Evolutionary conservation across 192 early-diverging fungal genomes (phyloP).

Genomic region (Lobosporangium transversale): DNA sequence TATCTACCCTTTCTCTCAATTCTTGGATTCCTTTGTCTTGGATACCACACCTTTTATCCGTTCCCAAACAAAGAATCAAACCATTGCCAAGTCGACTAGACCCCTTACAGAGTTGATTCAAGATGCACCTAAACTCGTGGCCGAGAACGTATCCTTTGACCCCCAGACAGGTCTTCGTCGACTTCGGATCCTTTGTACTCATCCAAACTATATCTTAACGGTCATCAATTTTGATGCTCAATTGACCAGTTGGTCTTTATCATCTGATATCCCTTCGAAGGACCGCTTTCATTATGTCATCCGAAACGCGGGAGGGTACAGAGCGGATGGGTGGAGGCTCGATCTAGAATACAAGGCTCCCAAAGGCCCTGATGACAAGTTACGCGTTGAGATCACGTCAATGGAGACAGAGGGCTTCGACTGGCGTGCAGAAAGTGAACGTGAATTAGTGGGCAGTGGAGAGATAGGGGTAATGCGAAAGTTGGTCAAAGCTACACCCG

Average conservation of each 20-base stretch:
- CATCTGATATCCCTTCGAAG: conserved; percentile 35
- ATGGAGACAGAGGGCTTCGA: conserved; percentile 32
- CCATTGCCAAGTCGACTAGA: conserved; percentile 12
- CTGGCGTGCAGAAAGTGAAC: conserved; percentile 17
- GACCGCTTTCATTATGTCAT: conserved; percentile 55
- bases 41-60: conserved; percentile 55
- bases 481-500: conserved; percentile 24
- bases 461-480: conserved; percentile 25
- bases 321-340: conserved; percentile 30
- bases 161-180: conserved; percentile 54
- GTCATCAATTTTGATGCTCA: conserved; percentile 68
- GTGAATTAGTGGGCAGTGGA: conserved; percentile 25
- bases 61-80: conserved; percentile 34
- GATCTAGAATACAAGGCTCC: conserved; percentile 24
- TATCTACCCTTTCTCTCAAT: conserved; percentile 69
- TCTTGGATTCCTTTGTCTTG: conserved; percentile 61
- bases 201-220: conserved; percentile 64
- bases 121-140: conserved; percentile 48
- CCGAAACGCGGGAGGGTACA: conserved; percentile 42
- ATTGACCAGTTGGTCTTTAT: conserved; percentile 65
- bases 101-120: conserved; percentile 28
- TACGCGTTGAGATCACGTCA: conserved; percentile 19
- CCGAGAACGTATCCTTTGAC: conserved; percentile 57
- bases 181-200: conserved; percentile 54
- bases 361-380: conserved; percentile 14